These are phyloP conservation scores for Blyttiomyces sp. DNA, from an alignment of 371 early-diverging fungal genomes.

Conservation along the genomic window DNA sequence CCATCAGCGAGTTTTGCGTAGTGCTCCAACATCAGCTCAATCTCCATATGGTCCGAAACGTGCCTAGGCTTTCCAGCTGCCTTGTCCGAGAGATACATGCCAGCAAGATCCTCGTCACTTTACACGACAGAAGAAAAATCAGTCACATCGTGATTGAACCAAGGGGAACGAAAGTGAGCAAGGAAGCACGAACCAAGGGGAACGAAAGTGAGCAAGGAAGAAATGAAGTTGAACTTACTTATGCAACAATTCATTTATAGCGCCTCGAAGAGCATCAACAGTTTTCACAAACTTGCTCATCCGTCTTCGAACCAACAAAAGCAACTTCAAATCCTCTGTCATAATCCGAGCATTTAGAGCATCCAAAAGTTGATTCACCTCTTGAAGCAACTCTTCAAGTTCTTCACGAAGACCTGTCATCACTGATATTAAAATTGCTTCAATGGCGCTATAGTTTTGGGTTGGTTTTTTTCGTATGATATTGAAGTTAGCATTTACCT, in stretches of 20 bases:
- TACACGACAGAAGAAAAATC: not conserved
- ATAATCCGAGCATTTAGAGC: slow-evolving; percentile 75
- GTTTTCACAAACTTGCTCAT: slow-evolving; percentile 73
- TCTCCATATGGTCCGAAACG: slow-evolving; percentile 74
- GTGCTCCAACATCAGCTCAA: slow-evolving; percentile 82
- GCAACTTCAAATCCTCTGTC: slow-evolving; percentile 67
- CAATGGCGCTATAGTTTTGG: slow-evolving; percentile 67
- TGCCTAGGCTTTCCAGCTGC: slow-evolving; percentile 53
- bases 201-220: no score
- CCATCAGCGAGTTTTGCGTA: slow-evolving; percentile 79
- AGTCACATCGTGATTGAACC: not conserved
- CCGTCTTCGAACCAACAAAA: slow-evolving; percentile 72
- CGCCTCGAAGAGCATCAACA: slow-evolving; percentile 69
- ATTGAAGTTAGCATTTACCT: no score
- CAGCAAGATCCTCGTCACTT: slow-evolving; percentile 81
- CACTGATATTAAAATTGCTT: slow-evolving; percentile 76
- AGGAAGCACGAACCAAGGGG: no score
- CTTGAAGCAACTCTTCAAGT: slow-evolving; percentile 62
- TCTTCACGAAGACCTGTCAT: slow-evolving; percentile 69
- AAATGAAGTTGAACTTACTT: slow-evolving; percentile 29
- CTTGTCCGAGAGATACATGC: slow-evolving; percentile 83
- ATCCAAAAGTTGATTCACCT: slow-evolving; percentile 60
- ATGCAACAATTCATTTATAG: slow-evolving; percentile 74
- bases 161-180: not conserved
- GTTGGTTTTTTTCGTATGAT: no score